phyloP scores from a whole-genome alignment of 176 grass and related monocot species.

The Juncus inflexus region DNA sequence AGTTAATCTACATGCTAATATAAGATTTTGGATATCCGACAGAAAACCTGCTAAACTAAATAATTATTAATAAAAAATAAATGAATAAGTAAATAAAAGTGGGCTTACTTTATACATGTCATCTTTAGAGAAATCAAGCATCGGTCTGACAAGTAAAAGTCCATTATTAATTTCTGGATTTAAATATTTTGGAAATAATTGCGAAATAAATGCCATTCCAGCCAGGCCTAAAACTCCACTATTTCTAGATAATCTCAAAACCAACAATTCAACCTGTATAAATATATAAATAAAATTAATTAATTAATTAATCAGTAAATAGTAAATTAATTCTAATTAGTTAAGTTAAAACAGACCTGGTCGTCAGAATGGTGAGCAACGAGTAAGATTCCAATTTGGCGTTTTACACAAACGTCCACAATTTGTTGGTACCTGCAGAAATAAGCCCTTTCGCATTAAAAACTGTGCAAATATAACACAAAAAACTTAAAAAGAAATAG shows the following conservation, averaged over 20 bases:
- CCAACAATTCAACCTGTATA: constrained; percentile 65
- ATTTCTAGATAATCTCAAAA: constrained; percentile 85
- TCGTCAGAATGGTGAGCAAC: constrained; percentile 94
- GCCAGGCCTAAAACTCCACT: constrained; percentile 97
- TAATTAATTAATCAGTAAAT: no score
- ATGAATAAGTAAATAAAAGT: constrained; percentile 6
- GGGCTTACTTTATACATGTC: constrained; percentile 87
- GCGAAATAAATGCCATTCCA: constrained; percentile 81
- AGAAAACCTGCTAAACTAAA: constrained; percentile 46
- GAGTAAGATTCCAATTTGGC: constrained; percentile 68
- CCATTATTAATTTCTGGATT: constrained; percentile 43
- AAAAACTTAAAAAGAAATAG: not conserved
- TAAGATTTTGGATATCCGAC: constrained; percentile 61
- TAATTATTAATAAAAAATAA: constrained; percentile 20
- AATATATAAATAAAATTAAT: no score
- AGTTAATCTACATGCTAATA: constrained; percentile 58
- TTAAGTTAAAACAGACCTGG: constrained; percentile 37
- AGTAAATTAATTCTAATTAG: no score
- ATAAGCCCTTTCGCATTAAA: not conserved
- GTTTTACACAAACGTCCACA: constrained; percentile 70
- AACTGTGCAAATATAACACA: not conserved
- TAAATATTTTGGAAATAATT: constrained; percentile 47
- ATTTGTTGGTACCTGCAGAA: constrained; percentile 80
- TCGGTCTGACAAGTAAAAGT: constrained; percentile 78
- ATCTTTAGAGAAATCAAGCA: constrained; percentile 93